Base-by-base conservation (phyloP, 768 basidiomycete species). In the Hypholoma fasciculare region DNA sequence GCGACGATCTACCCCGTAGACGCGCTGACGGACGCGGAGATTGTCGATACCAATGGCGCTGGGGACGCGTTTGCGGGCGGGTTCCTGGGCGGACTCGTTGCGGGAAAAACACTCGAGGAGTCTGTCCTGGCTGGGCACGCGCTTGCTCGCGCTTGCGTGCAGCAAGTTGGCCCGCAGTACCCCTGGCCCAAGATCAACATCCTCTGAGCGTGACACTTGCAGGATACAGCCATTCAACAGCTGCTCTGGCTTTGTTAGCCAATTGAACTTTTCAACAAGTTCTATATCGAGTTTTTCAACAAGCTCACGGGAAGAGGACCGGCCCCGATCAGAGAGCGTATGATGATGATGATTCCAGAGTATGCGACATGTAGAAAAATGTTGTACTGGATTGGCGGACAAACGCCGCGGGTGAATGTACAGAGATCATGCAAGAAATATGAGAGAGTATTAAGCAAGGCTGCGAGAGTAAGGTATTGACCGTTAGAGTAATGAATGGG, bases 11-110 rank as follows among this genome's bases (percentile, higher is more conserved):
- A 78, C 72, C 57, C 76, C 3, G 92, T 96, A 50, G 69, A 76
- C 52, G 75, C 80, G 39, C 76, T 96, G 58, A 64, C 68, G 47
- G 79, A 81, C 54, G 81, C 77, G 40, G 66, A 87, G 72, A 95
- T 97, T 63, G 89, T 97, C 58, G 97, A 99, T 72, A 98, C 97
- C 49, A 99, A 99, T 73, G 97, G 93, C 52, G 97, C 97, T 19
- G 97, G 97, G 43, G 96, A 99, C 71, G 94, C 93, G 43, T 98
- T 99, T 66, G 94, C 95, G 23, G 97, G 96, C 57, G 97, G 92
- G 39, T 96, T 98, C 83, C 74, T 98, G 53, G 97, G 93, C 51
- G 96, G 89, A 1, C 79, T 84, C 56, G 87, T 92, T 52, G 72
- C 82, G 37, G 95, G 94, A 12, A 97, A 93, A 81, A 74, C 69